Conservation (phyloP, 257 asterid genomes). For the Nicotiana tomentosiformis region DNA sequence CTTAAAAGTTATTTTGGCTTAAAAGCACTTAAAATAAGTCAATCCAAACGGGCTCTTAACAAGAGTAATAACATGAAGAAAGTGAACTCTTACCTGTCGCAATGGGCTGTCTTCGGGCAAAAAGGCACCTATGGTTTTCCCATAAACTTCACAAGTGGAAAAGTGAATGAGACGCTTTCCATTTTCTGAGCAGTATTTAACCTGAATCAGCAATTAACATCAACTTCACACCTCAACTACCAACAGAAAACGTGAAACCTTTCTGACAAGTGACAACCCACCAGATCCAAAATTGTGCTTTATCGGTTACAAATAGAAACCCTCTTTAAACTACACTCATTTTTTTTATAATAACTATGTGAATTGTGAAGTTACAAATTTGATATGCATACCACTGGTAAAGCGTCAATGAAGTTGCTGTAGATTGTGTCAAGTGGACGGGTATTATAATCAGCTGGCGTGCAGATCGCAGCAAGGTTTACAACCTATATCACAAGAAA, state of each 20-base stretch:
- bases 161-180: conserved; percentile 86
- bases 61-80: conserved; percentile 11
- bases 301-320: not conserved
- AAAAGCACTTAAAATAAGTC: no score
- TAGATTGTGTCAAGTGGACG: conserved; percentile 91
- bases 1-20: no score
- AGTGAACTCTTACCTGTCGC: conserved; percentile 52
- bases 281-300: not conserved
- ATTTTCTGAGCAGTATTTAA: conserved; percentile 85
- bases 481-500: conserved; percentile 41
- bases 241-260: not conserved
- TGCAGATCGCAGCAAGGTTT: conserved; percentile 94
- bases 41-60: not conserved
- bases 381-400: conserved; percentile 60
- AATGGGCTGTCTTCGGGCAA: conserved; percentile 79
- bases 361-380: not conserved
- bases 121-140: conserved; percentile 73
- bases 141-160: conserved; percentile 91
- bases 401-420: conserved; percentile 90
- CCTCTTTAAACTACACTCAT: not conserved
- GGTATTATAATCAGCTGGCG: conserved; percentile 92
- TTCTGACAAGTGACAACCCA: not conserved
- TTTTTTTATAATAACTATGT: not conserved
- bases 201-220: conserved; percentile 36
- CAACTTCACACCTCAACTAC: not conserved